Conservation (phyloP, 2,329 filamentous ascomycete genomes). For the Colletotrichum sp. region DNA sequence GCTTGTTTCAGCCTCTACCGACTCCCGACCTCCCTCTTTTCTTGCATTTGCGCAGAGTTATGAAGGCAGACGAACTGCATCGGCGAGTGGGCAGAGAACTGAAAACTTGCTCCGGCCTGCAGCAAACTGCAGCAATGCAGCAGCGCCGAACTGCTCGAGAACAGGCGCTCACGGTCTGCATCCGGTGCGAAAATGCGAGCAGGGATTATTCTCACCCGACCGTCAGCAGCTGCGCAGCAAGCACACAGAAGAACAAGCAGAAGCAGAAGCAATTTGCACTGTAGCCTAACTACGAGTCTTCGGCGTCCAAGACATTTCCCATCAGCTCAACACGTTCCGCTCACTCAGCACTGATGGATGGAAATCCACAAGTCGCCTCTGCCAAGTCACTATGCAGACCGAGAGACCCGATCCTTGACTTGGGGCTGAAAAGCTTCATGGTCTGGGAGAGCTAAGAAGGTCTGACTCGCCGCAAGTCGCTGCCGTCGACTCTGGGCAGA, state of each 20-base stretch:
- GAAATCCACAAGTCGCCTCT: background rate
- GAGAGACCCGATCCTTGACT: conserved; percentile 2
- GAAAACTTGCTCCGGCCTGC: background rate
- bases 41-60: background rate
- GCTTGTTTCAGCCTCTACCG: conserved; percentile 10
- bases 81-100: background rate
- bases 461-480: background rate
- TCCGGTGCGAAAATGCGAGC: background rate
- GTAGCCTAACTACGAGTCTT: background rate
- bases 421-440: background rate
- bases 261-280: background rate
- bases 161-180: background rate
- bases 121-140: background rate
- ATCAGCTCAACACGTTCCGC: background rate
- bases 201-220: background rate
- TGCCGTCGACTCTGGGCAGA: background rate
- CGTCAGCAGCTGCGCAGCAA: background rate
- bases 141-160: background rate
- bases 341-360: background rate
- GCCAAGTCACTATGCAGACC: conserved; percentile 14
- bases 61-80: background rate
- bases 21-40: background rate
- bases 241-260: background rate
- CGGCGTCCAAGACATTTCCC: background rate
- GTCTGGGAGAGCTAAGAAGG: background rate